Base-by-base conservation (phyloP, 2,329 filamentous ascomycete species). In the Aspergillus sp. region DNA sequence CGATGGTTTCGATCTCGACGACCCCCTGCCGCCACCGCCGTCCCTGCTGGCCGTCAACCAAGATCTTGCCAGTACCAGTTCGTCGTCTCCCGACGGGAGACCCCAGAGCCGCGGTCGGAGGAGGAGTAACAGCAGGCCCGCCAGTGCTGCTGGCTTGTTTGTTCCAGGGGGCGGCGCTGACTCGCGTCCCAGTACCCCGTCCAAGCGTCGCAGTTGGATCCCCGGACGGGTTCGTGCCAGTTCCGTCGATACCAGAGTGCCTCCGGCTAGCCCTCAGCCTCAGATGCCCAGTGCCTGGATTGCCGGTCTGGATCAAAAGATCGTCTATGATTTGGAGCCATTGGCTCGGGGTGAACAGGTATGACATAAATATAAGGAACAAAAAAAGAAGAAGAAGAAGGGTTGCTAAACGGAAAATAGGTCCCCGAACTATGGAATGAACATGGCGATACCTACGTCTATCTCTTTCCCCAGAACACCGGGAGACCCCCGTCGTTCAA, bases 341-440 rank as follows among this genome's bases (percentile, higher is more conserved):
- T 54, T 83, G 51, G 51, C 74, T 27, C 68, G 69, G 45, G 78
- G 73, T 35, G 71, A 77, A 48, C 76, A 72, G 63, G 75, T 78
- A 66, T 50, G 69, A 19, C 2, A 19, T 19, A 19, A 19, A 19
- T 55, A 19, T 19, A 19, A 19, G 19, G 19, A 19, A 19, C 1
- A 19, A 19, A 19, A 19, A 19, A 19, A 5, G 12, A 5, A 4
- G 34, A 36, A 19, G 12, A 26, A 35, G 29, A 4, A 12, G 6
- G 10, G 42, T 10, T 10, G 19, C 32, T 29, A 36, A 38, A 35
- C 28, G 12, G 19, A 19, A 2, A 28, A 12, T 44, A 78, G 75
- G 69, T 80, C 10, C 59, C 69, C 4, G 81, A 83, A 56, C 61
- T 83, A 6, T 84, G 81, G 81, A 77, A 82, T 53, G 76, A 80